Percentiles rank a stretch among this genome's conserved stretches.
phyloP scores from a whole-genome alignment of 306 rosid species.

The Cucurbita pepo region DNA sequence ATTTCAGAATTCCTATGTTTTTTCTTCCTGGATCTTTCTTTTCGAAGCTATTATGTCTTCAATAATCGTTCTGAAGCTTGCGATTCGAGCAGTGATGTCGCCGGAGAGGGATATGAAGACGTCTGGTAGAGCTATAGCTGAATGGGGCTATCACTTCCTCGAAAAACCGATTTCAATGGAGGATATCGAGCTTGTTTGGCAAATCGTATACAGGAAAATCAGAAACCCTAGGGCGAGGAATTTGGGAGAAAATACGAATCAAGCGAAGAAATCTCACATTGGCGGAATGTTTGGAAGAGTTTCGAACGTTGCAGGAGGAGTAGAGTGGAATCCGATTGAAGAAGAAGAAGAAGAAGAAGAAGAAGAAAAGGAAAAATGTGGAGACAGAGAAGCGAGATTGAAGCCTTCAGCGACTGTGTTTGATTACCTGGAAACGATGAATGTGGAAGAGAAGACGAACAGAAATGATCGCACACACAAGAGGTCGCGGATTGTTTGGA shows the following conservation, averaged over 20 bases:
- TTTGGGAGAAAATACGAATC: not conserved
- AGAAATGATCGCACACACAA: not conserved
- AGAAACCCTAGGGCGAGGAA: not conserved
- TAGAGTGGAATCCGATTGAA: not conserved
- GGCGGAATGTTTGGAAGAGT: not conserved
- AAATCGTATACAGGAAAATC: not conserved
- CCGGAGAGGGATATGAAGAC: not conserved
- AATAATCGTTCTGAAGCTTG: not conserved
- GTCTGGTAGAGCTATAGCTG: not conserved
- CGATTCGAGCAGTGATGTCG: not conserved
- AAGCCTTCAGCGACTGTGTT: not conserved
- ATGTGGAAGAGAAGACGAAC: not conserved
- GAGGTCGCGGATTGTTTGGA: slow-evolving; percentile 4
- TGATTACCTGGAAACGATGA: not conserved
- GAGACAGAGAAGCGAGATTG: not conserved
- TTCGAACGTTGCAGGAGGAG: not conserved
- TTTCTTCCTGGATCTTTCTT: not conserved
- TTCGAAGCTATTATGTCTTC: not conserved
- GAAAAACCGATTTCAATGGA: slow-evolving; percentile 4
- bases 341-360: not conserved
- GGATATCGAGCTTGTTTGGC: slow-evolving; percentile 5
- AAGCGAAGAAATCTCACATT: not conserved
- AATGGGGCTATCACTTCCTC: not conserved
- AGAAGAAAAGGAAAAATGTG: not conserved
- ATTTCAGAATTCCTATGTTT: not conserved